Conservation (phyloP, 108 stramenopile species). For the Cyclotella kingstonii region DNA sequence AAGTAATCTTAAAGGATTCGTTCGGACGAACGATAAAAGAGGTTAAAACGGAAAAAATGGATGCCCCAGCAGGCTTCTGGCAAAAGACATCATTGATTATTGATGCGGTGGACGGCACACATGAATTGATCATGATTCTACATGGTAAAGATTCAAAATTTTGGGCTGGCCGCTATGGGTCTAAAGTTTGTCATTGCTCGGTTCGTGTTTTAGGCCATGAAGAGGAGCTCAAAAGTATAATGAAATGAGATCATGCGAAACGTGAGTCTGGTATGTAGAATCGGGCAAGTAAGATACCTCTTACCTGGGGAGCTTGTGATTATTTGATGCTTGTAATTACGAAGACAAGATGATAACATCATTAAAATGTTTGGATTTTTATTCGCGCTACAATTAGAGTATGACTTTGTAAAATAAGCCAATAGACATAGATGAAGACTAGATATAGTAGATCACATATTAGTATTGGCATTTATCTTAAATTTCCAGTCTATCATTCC, state of each 20-base stretch:
- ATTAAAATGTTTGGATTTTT: too few species aligned
- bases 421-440: too few species aligned
- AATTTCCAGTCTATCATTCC: too few species aligned
- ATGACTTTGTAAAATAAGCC: too few species aligned
- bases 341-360: too few species aligned
- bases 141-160: conserved; percentile 60
- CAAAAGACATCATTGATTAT: conserved; percentile 44
- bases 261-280: conserved; percentile 4
- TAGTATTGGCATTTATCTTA: too few species aligned
- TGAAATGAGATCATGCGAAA: too few species aligned
- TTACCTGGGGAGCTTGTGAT: background rate
- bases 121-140: conserved; percentile 37
- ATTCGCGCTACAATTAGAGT: too few species aligned
- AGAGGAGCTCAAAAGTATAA: conserved; percentile 26
- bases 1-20: conserved; percentile 28
- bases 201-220: conserved; percentile 49
- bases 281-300: background rate
- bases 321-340: background rate
- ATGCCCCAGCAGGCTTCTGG: conserved; percentile 63
- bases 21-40: conserved; percentile 13
- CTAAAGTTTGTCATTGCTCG: conserved; percentile 60
- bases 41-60: conserved; percentile 21
- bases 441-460: too few species aligned
- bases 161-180: conserved; percentile 61
- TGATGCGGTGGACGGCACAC: conserved; percentile 23